Evolutionary conservation across 306 rosid genomes (phyloP), one percentile per base, ranked within the genome.

Genomic region (Heteromeles arbutifolia): DNA sequence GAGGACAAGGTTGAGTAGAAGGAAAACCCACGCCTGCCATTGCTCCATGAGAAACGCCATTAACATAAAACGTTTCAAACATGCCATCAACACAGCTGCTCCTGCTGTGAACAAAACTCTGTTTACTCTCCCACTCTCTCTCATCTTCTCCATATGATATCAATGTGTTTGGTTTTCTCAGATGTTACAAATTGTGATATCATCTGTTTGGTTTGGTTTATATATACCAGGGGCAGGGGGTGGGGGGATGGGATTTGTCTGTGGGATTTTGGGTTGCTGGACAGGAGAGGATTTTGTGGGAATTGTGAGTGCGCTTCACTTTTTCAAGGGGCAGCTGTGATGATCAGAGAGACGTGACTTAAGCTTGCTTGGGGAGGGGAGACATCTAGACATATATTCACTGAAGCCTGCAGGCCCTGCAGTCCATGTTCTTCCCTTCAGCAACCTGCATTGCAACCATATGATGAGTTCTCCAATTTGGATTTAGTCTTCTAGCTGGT

Each of bases 21-120:
- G 82, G 67, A 96, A 90, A 14, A 92, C 93, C 93, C 97, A 92
- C 29, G 90, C 88, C 48, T 93, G 90, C 97, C 97, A 95, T 56
- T 85, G 88, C 85, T 92, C 91, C 62, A 86, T 87, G 34, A 87
- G 88, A 71, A 89, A 90, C 79, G 66, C 70, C 74, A 77, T 68
- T 31, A 74, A 73, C 1, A 59, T 45, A 3, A 75, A 86, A 29
- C 82, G 79, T 64, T 90, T 91, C 59, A 91, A 77, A 71, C 89
- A 90, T 59, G 90, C 89, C 93, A 91, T 91, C 79, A 89, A 76
- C 66, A 87, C 78, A 78, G 90, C 87, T 25, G 92, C 86, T 64
- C 97, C 96, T 24, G 84, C 86, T 24, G 96, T 81, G 83, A 90
- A 81, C 84, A 90, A 76, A 72, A 75, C 72, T 43, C 74, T 82